phyloP scores from a whole-genome alignment of 768 basidiomycete genomes.

The Mycena galopus region DNA sequence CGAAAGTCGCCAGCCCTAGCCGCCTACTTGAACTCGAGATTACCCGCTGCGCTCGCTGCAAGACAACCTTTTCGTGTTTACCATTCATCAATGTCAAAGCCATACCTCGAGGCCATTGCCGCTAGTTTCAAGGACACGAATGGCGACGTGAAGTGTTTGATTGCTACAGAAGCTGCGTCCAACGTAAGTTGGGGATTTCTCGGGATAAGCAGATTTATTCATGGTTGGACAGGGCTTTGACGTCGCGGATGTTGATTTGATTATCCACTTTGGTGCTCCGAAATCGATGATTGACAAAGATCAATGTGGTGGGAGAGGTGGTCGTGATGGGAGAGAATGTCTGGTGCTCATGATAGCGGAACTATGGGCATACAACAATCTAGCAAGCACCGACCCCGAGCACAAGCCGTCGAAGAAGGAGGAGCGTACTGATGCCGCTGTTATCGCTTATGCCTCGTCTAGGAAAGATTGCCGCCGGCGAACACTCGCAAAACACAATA shows the following conservation, averaged over 20 bases:
- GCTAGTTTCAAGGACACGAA: neutral
- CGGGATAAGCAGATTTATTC: too few species aligned
- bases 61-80: neutral
- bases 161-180: conserved; percentile 3
- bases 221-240: neutral
- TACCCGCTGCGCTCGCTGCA: neutral
- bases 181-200: neutral
- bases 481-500: neutral
- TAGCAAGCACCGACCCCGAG: neutral
- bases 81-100: conserved; percentile 14
- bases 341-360: conserved; percentile 10
- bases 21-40: neutral
- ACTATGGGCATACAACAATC: neutral
- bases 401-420: neutral
- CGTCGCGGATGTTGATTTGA: neutral
- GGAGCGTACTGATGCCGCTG: neutral
- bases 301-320: conserved; percentile 17
- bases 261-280: conserved; percentile 1
- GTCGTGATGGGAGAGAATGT: conserved; percentile 19
- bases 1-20: neutral
- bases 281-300: neutral
- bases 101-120: neutral
- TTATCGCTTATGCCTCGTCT: neutral
- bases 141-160: neutral
- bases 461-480: neutral